Base-by-base conservation (phyloP, 2,329 filamentous ascomycete genomes). In the Daldinia eschscholtzii region DNA sequence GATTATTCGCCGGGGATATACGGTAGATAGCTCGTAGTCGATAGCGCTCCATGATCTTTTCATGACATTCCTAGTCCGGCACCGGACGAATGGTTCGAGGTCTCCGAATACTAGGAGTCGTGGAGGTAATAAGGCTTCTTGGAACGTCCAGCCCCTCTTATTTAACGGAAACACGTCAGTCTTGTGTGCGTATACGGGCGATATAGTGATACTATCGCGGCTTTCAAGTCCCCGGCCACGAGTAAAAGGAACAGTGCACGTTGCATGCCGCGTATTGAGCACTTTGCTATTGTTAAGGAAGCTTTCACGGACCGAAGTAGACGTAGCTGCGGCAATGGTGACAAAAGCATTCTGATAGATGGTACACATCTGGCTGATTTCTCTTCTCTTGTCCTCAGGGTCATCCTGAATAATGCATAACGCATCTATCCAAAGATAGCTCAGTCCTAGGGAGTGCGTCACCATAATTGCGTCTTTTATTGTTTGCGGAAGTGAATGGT, bases 361-460 rank as follows among this genome's bases (percentile, higher is more conserved):
- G 37, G 33, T 44, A 33, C 63, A 69, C 72, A 74, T 74, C 33
- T 26, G 50, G 6, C 57, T 50, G 2, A 74, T 73, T 60, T 78
- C 74, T 12, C 64, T 57, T 39, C 72, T 57, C 76, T 75, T 77
- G 55, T 79, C 77, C 57, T 74, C 66, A 1, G 52, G 41, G 4
- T 69, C 64, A 37, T 77, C 75, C 59, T 79, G 77, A 20, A 77
- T 58, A 18, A 79, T 79, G 52, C 77, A 79, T 6, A 79, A 62
- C n/a, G 73, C 72, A 68, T 79, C 76, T 42, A 79, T 76, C 78
- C 78, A 80, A 4, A 80, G 61, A 61, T 77, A 79, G 0, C 61
- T 35, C 12, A 78, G 48, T 0, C 57, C 61, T 35, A 80, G 72
- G 13, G 65, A 59, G 10, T 70, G 66, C 4, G 75, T 74, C 13